Percentiles rank a stretch among this genome's conserved stretches.
These are phyloP conservation scores for Hibiscus trionum DNA, from an alignment of 345 rosid species.

Conservation along the genomic window DNA sequence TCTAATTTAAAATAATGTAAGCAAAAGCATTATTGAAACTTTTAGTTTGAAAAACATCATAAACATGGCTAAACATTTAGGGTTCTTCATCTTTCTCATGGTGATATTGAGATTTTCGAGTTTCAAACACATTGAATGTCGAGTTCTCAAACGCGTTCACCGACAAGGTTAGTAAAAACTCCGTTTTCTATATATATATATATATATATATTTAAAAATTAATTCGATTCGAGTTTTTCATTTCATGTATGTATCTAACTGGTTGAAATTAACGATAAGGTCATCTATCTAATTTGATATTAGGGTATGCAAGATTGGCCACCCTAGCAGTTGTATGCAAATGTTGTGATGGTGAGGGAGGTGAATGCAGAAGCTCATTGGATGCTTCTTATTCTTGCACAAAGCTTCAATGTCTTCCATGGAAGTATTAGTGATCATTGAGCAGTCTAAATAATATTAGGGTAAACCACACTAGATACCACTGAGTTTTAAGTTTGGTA, in stretches of 20 bases:
- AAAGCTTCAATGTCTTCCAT: constrained; percentile 36
- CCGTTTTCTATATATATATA: neutral
- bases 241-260: neutral
- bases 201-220: neutral
- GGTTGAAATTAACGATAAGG: neutral
- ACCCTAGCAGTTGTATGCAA: constrained; percentile 35
- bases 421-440: constrained; percentile 20
- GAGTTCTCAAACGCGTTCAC: neutral
- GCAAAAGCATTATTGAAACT: neutral
- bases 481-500: too few species aligned
- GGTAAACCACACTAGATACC: too few species aligned
- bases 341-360: constrained; percentile 41
- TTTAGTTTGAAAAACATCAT: neutral
- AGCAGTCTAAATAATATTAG: neutral
- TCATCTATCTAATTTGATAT: neutral
- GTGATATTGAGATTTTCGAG: neutral
- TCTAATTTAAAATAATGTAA: neutral
- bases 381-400: constrained; percentile 23
- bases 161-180: neutral
- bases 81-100: neutral
- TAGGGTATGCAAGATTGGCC: constrained; percentile 24
- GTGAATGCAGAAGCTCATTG: constrained; percentile 31
- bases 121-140: neutral
- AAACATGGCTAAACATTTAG: neutral
- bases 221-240: neutral